These are phyloP conservation scores for Eremothecium gossypii DNA, from an alignment of 1,139 yeast species.

Conservation along the genomic window DNA sequence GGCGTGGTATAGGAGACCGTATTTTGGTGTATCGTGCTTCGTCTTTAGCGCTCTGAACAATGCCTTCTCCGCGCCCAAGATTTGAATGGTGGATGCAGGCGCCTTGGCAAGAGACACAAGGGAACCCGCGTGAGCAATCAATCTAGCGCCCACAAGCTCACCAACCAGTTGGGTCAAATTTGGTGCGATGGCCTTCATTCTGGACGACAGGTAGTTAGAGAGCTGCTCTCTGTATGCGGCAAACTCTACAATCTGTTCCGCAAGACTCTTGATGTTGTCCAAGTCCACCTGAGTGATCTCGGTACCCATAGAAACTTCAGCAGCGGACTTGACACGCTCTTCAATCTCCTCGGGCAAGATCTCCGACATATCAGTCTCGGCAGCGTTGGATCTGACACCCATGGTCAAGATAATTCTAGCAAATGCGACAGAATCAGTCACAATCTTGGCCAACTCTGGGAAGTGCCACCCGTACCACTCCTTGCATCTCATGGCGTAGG, in stretches of 20 bases:
- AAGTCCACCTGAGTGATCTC: slow-evolving; percentile 87
- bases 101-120: slow-evolving; percentile 90
- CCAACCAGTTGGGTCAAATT: slow-evolving; percentile 92
- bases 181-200: slow-evolving; percentile 99
- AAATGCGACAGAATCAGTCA: slow-evolving; percentile 88
- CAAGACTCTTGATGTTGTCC: slow-evolving; percentile 77
- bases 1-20: slow-evolving; percentile 94
- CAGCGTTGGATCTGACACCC: slow-evolving; percentile 91
- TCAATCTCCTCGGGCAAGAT: slow-evolving; percentile 88
- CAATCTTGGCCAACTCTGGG: slow-evolving; percentile 97
- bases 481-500: slow-evolving; percentile 95
- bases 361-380: slow-evolving; percentile 82
- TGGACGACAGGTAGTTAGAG: slow-evolving; percentile 76
- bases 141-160: slow-evolving; percentile 96
- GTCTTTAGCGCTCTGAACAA: slow-evolving; percentile 97
- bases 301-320: slow-evolving; percentile 98
- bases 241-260: slow-evolving; percentile 89
- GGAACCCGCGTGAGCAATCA: slow-evolving; percentile 96
- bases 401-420: slow-evolving; percentile 86
- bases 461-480: slow-evolving; percentile 99
- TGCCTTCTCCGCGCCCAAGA: slow-evolving; percentile 99
- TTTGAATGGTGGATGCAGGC: slow-evolving; percentile 98
- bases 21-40: slow-evolving; percentile 97
- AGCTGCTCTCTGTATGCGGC: slow-evolving; percentile 92
- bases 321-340: slow-evolving; percentile 79